phyloP scores from a whole-genome alignment of 2,329 filamentous ascomycete genomes.

The Zymoseptoria tritici region DNA sequence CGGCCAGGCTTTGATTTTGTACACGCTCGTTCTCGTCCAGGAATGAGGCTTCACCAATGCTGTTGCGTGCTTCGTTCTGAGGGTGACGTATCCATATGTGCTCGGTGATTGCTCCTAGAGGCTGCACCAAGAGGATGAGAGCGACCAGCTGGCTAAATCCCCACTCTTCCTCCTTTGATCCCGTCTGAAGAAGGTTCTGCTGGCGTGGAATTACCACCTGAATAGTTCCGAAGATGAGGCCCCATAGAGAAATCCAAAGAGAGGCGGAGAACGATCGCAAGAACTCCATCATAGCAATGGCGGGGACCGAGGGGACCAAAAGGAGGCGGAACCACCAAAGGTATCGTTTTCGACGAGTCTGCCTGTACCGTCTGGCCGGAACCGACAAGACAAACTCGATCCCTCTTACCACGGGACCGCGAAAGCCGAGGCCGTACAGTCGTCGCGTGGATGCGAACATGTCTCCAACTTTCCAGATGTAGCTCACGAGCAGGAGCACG shows the following conservation, averaged over 20 bases:
- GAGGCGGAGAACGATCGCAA: constrained; percentile 20
- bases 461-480: constrained; percentile 23
- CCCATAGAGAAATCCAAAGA: constrained; percentile 16
- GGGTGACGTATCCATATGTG: constrained; percentile 9
- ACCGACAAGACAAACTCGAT: constrained; percentile 11
- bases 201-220: constrained; percentile 19
- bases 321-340: constrained; percentile 9
- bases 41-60: not conserved
- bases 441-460: constrained; percentile 11
- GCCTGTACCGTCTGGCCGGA: constrained; percentile 8
- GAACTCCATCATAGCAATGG: constrained; percentile 13
- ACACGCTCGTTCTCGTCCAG: not conserved
- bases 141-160: constrained; percentile 22
- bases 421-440: constrained; percentile 11
- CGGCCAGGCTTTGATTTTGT: not conserved
- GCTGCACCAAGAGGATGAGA: constrained; percentile 20
- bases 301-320: constrained; percentile 8
- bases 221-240: constrained; percentile 20
- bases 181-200: constrained; percentile 4
- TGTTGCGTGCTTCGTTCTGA: not conserved
- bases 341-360: not conserved
- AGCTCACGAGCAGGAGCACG: constrained; percentile 18
- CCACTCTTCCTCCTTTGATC: constrained; percentile 4
- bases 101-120: constrained; percentile 17
- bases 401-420: constrained; percentile 7